A percentile compares a stretch with the other conserved stretches of the same genome.
Evolutionary conservation across 2,329 filamentous ascomycete genomes (phyloP).

Genomic region (Hypoxylon sp.): DNA sequence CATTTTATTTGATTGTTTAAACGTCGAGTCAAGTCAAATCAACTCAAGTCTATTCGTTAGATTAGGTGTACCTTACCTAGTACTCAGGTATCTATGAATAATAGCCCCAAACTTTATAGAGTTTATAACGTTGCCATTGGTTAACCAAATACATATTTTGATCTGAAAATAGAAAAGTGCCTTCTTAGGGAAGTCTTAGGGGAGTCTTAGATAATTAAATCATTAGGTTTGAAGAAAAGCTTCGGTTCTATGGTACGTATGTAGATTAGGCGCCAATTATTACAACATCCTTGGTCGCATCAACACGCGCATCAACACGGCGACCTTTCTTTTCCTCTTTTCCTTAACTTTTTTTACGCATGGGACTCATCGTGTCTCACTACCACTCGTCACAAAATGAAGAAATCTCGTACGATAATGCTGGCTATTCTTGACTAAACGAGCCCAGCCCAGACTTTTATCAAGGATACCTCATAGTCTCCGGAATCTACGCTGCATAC

Average conservation of each 20-base stretch:
- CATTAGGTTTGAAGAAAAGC: conserved; percentile 8
- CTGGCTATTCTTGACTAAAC: conserved; percentile 15
- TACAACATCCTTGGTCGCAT: conserved; percentile 1
- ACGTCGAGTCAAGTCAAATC: not conserved
- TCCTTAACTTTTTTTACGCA: not conserved
- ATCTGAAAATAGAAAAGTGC: conserved; percentile 3
- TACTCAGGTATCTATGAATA: not conserved
- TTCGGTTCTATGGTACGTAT: not conserved
- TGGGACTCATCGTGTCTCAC: conserved; percentile 21
- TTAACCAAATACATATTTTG: not conserved
- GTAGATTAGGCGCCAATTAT: conserved; percentile 14
- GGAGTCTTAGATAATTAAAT: not conserved
- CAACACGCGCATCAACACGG: not conserved
- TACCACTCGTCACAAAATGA: conserved; percentile 18
- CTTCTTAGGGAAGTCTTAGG: not conserved
- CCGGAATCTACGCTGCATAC: conserved; percentile 3
- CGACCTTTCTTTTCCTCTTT: not conserved
- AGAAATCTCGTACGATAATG: conserved; percentile 35
- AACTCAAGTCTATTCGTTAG: not conserved
- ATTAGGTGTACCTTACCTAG: no score
- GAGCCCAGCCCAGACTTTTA: conserved; percentile 32
- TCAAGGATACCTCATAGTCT: conserved; percentile 15
- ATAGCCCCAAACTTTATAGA: not conserved
- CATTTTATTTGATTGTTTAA: not conserved
- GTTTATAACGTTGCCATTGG: not conserved